These are phyloP conservation scores for Scorias spongiosa DNA, from an alignment of 2,329 filamentous ascomycete species.

Conservation along the genomic window DNA sequence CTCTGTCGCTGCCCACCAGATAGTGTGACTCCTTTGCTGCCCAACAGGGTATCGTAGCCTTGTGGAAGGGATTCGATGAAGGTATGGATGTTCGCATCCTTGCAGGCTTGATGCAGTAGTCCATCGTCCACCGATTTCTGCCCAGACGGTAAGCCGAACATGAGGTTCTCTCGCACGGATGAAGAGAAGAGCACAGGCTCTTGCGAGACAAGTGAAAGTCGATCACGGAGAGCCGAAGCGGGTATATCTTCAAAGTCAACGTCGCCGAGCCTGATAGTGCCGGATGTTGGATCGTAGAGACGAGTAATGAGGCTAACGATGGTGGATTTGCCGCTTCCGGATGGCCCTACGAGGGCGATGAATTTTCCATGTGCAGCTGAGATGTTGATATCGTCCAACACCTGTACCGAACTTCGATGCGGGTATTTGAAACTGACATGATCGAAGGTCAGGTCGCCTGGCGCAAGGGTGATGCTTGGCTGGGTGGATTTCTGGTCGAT, in stretches of 20 bases:
- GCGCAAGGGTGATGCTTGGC: neutral
- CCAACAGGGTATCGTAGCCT: conserved; percentile 8
- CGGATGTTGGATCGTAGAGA: conserved; percentile 56
- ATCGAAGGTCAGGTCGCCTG: conserved; percentile 15
- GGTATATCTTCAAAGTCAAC: conserved; percentile 21
- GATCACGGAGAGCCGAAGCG: conserved; percentile 24
- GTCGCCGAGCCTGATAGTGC: conserved; percentile 39
- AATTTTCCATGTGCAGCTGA: conserved; percentile 35
- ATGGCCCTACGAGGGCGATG: conserved; percentile 53
- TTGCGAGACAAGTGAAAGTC: conserved; percentile 30
- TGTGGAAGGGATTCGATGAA: conserved; percentile 14
- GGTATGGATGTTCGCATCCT: conserved; percentile 8
- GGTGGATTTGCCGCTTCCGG: conserved; percentile 58
- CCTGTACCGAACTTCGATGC: conserved; percentile 21
- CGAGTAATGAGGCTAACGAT: conserved; percentile 46
- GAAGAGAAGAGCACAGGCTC: conserved; percentile 33
- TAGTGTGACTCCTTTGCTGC: conserved; percentile 10
- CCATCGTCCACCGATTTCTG: conserved; percentile 3
- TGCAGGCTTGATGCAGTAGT: conserved; percentile 6
- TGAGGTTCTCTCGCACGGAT: conserved; percentile 26
- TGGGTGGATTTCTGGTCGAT: neutral
- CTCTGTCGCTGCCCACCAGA: conserved; percentile 13
- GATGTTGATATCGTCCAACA: conserved; percentile 23
- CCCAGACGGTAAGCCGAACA: conserved; percentile 7
- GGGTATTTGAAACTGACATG: conserved; percentile 26